Evolutionary conservation across 805 yeast species (phyloP).

Genomic region (Blastobotrys americana): DNA sequence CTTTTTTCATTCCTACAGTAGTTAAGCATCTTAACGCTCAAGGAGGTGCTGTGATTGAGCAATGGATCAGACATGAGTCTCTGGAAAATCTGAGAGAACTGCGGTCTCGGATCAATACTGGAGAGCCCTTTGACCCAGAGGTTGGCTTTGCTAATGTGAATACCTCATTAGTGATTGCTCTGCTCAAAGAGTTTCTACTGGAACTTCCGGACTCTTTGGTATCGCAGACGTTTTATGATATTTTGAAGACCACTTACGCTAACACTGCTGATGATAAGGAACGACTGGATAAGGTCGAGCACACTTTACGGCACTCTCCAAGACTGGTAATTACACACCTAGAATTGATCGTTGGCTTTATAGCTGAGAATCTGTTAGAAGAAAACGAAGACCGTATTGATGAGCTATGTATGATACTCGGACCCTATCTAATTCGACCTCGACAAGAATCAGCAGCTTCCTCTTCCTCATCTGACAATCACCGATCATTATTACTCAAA

Average conservation of each 20-base stretch:
- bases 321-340: background rate
- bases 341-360: conserved; percentile 1
- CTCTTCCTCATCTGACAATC: conserved; percentile 24
- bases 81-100: conserved; percentile 51
- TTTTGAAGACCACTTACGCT: conserved; percentile 52
- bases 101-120: conserved; percentile 37
- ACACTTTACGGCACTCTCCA: conserved; percentile 1
- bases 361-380: background rate
- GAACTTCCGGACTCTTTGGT: conserved; percentile 72
- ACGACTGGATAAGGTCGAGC: conserved; percentile 2
- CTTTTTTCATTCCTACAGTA: conserved; percentile 51
- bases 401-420: conserved; percentile 17
- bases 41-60: conserved; percentile 37
- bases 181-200: conserved; percentile 56
- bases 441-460: conserved; percentile 24
- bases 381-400: conserved; percentile 1
- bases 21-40: conserved; percentile 42
- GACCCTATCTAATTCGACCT: conserved; percentile 27
- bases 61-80: conserved; percentile 45
- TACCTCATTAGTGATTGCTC: conserved; percentile 46
- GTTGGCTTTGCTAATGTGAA: conserved; percentile 38
- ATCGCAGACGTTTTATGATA: conserved; percentile 54
- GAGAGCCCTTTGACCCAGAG: conserved; percentile 25
- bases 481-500: conserved; percentile 23
- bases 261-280: background rate